Evolutionary conservation across 495 filamentous ascomycete genomes (phyloP), one percentile per base, ranked within the genome.

Genomic region (Penicillium ochrochloron): DNA sequence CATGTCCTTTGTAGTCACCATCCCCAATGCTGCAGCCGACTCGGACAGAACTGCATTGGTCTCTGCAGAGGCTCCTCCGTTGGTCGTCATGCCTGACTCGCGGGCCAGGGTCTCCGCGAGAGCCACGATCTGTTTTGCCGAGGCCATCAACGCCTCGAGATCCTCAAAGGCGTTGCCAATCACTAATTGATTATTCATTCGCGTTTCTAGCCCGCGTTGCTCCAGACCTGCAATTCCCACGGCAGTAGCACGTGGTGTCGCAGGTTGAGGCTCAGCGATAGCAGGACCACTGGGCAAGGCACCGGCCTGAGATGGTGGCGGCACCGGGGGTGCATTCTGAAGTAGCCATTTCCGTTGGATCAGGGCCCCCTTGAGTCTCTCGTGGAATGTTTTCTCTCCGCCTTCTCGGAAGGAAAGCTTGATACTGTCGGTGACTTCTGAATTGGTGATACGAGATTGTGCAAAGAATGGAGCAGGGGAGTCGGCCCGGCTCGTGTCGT

Each of bases 151-250:
- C 2, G 96, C 93, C 71, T 97, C 94, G 15, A 99, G 84, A 74
- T 99, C 95, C 70, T 98, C 95, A 70, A 99, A 98, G 2, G 96
- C 93, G 70, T 87, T 92, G 42, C 94, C 94, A 57, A 99, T 97
- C 31, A 97, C 90, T 8, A 92, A 71, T 71, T 97, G 92, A 68
- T 97, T 98, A 74, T 96, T 96, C 75, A 88, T 93, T 39, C 93
- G 87, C 61, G 91, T 84, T 70, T 95, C 90, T 11, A 92, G 79
- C 6, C 92, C 90, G 68, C 91, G 87, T 61, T 90, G 88, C 70
- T 99, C 96, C 8, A 99, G 84, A 3, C 93, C 93, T 2, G 95
- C 94, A 68, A 99, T 97, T 15, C 95, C 95, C n/a, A 90, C 89
- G 0, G 87, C 86, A 61, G 89, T 88, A 61, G 82, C 83, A 29